A percentile compares a stretch with the other conserved stretches of the same genome.
These are phyloP conservation scores for Tricholoma hemisulphureum DNA, from an alignment of 768 basidiomycete species.

Conservation along the genomic window DNA sequence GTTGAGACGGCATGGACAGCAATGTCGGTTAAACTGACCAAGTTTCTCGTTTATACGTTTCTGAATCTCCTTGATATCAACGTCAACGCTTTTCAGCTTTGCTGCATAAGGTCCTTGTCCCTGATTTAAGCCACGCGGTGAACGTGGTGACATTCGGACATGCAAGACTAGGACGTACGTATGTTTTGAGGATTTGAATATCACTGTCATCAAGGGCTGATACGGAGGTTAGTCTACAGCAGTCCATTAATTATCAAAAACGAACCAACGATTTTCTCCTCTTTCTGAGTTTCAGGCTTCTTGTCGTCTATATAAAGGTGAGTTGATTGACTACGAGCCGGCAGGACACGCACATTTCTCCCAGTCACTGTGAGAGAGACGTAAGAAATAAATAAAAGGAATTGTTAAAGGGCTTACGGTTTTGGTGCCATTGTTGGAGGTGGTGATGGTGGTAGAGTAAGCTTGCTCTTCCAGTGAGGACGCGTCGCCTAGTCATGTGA, in stretches of 20 bases:
- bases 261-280: constrained; percentile 89
- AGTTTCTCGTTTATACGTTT: constrained; percentile 98
- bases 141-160: constrained; percentile 2
- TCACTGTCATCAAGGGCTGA: constrained; percentile 95
- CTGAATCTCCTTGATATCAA: constrained; percentile 93
- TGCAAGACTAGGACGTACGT: constrained; percentile 53
- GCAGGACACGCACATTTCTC: constrained; percentile 77
- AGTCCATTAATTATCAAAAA: constrained; percentile 7
- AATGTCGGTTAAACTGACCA: constrained; percentile 40
- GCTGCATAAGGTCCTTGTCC: constrained; percentile 97
- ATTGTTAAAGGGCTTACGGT: constrained; percentile 60
- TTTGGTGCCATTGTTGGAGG: constrained; percentile 79
- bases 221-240: constrained; percentile 7
- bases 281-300: constrained; percentile 81
- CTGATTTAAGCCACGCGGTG: constrained; percentile 39
- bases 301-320: constrained; percentile 65
- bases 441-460: constrained; percentile 3
- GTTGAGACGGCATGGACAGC: neutral
- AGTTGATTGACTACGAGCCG: neutral
- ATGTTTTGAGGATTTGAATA: constrained; percentile 98
- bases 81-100: constrained; percentile 83
- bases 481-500: constrained; percentile 4
- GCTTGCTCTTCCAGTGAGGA: neutral
- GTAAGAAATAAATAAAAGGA: constrained; percentile 13
- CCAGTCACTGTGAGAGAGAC: constrained; percentile 71